Base-by-base conservation (phyloP, 2,329 filamentous ascomycete species). In the Malbranchea cinnamomea region DNA sequence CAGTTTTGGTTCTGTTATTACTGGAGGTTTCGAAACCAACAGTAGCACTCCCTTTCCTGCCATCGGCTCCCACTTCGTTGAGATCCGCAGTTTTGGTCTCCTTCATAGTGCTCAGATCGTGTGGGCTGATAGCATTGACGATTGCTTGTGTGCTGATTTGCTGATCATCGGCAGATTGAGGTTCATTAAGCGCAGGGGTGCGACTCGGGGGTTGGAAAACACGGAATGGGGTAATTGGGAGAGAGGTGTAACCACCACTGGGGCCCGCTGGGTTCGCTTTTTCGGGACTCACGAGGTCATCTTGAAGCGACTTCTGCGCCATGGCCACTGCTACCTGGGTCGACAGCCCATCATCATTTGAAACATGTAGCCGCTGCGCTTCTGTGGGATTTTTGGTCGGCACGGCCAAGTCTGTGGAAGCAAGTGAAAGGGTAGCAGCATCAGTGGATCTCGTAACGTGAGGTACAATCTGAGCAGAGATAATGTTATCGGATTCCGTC, bases 121-220 rank as follows among this genome's bases (percentile, higher is more conserved):
- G 58, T 8, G 56, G 56, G 4, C 51, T 56, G 15, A 49, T 48
- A 6, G 50, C 48, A 32, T 59, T 52, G 10, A 60, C 47, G 41
- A 59, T 53, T 25, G 41, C 50, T 38, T 59, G 55, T 2, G 56
- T 59, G 33, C 51, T 55, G 36, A 54, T 45, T 23, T 46, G 41
- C 33, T 44, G 47, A n/a, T 37, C 29, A 11, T 32, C 39, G 2
- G 36, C 36, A 12, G 37, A 39, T 13, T 35, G 32, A 13, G 26
- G 26, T 18, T 34, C 14, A 18, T 21, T 29, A 5, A 30, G 22
- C 30, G 10, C n/a, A 9, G 18, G 5, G 5, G 1, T 10, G n/a
- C n/a, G n/a, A n/a, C n/a, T n/a, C n/a, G n/a, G n/a, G n/a, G n/a
- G n/a, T n/a, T 22, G 11, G 4, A 36, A 30, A 7, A 23, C 53